Percentiles rank a stretch among this genome's conserved stretches.
Evolutionary conservation across 768 basidiomycete genomes (phyloP).

Genomic region (Mycena vulgaris): DNA sequence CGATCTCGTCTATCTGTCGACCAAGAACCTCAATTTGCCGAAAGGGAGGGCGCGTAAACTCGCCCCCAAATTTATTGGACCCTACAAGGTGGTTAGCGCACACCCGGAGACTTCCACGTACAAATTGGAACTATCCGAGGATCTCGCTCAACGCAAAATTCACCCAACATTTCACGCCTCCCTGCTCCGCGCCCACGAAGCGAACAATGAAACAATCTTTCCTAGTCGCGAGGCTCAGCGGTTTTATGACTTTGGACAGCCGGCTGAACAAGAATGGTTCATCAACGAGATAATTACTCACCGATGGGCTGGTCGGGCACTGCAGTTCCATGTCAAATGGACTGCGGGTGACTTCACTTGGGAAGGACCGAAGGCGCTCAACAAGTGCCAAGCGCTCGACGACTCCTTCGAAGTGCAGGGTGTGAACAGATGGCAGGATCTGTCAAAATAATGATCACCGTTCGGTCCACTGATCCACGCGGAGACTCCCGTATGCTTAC

Average conservation of each 20-base stretch:
- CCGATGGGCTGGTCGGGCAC: background rate
- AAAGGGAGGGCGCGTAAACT: background rate
- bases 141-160: background rate
- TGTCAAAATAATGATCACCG: background rate
- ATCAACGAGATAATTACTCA: background rate
- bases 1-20: too few species aligned
- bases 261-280: slow-evolving; percentile 1
- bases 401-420: background rate
- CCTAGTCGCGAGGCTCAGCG: background rate
- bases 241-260: background rate
- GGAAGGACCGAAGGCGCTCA: background rate
- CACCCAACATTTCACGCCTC: background rate
- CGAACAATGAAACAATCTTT: background rate
- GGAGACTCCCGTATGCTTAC: too few species aligned
- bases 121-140: background rate
- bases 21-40: too few species aligned
- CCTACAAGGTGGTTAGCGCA: background rate
- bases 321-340: background rate
- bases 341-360: background rate
- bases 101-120: background rate
- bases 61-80: background rate
- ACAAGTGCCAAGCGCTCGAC: background rate
- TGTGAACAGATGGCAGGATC: background rate
- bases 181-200: background rate
- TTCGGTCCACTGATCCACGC: too few species aligned